Evolutionary conservation across 371 early-diverging fungal species (phyloP), one percentile per base, ranked within the genome.

Genomic region (Sporodiniella umbellata): DNA sequence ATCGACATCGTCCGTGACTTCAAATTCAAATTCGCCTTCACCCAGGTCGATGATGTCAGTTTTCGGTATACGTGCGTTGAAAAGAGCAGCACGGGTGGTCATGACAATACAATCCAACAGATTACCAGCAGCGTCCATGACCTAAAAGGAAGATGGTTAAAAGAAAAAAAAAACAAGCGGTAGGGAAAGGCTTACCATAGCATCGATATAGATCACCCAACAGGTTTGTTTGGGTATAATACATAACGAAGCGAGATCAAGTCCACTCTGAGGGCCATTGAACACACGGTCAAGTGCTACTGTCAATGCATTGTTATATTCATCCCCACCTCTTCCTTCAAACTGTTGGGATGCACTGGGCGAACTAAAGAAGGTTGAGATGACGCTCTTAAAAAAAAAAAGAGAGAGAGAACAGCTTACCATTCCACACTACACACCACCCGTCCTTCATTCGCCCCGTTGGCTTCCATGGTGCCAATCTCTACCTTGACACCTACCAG

Each of bases 401-500:
- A n/a, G n/a, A n/a, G n/a, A n/a, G n/a, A n/a, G n/a, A n/a, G n/a
- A n/a, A n/a, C n/a, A n/a, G 14, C 55, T 60, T 72, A 89, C 86
- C 93, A 94, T 68, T 91, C 95, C 0, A 92, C 94, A 53, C 81
- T 84, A 77, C 93, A 92, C 8, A 89, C 68, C 28, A 95, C 70
- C 19, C 87, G 70, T 12, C 94, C 95, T 45, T 60, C 45, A 43
- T 81, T 74, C 11, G 71, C 70, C 33, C 70, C 75, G 6, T 66
- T 79, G 5, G 64, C 79, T 24, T 86, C 82, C 35, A 89, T 79
- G 22, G 79, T 72, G 24, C 85, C 91, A 40, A 95, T 85, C 54
- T 93, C 94, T 3, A 90, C 92, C 62, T 94, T 95, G 63, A 96
- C 82, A 25, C 98, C 95, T 14, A 95, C 95, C 15, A 97, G 73